Evolutionary conservation across 768 basidiomycete genomes (phyloP).

Genomic region (Sarcodon aspratus): DNA sequence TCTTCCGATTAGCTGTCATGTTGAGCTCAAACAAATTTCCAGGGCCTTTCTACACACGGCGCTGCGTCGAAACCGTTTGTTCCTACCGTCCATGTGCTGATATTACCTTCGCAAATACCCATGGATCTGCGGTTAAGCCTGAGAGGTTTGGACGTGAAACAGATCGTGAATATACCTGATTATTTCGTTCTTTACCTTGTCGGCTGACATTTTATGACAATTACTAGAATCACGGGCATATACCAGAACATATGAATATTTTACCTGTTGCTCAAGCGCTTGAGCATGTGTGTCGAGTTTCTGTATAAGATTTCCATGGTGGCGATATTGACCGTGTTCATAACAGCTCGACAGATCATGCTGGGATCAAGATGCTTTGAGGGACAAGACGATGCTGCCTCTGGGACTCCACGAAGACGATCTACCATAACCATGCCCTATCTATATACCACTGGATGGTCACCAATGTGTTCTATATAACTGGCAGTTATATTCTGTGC

Average conservation of each 20-base stretch:
- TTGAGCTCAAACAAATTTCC: neutral
- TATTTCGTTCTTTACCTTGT: neutral
- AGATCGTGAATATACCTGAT: slow-evolving; percentile 32
- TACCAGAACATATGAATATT: slow-evolving; percentile 75
- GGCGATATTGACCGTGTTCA: neutral
- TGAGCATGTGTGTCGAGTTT: slow-evolving; percentile 38
- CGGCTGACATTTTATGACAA: neutral
- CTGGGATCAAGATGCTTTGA: neutral
- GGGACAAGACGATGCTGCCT: neutral
- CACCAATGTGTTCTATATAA: too few species aligned
- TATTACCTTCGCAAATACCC: slow-evolving; percentile 68
- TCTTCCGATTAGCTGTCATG: neutral
- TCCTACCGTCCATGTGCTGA: slow-evolving; percentile 63
- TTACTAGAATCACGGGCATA: slow-evolving; percentile 29
- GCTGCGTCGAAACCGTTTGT: slow-evolving; percentile 50
- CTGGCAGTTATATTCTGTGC: too few species aligned
- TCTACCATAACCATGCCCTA: neutral
- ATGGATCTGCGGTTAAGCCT: slow-evolving; percentile 56
- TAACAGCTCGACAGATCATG: neutral
- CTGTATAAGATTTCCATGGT: neutral
- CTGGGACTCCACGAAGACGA: neutral
- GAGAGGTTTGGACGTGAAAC: slow-evolving; percentile 56
- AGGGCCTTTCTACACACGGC: slow-evolving; percentile 45
- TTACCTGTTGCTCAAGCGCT: slow-evolving; percentile 44
- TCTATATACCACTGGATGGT: too few species aligned